Evolutionary conservation across 371 early-diverging fungal species (phyloP).

Genomic region (Haplosporangium sp.): DNA sequence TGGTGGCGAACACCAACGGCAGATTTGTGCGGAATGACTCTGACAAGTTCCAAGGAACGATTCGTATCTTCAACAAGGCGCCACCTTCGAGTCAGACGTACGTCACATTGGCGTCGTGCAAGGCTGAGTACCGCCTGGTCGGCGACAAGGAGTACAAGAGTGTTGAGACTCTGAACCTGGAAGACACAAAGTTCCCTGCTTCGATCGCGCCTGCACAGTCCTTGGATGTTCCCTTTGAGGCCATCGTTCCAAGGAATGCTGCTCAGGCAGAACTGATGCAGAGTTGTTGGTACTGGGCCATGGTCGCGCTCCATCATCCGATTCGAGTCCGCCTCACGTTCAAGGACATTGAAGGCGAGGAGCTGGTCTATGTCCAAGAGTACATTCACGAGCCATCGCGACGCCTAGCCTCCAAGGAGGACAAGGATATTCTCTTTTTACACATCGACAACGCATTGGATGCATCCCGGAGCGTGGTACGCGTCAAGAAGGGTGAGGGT

Average conservation of each 20-base stretch:
- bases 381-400: slow-evolving; percentile 49
- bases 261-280: slow-evolving; percentile 33
- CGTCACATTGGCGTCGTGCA: slow-evolving; percentile 47
- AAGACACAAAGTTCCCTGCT: slow-evolving; percentile 42
- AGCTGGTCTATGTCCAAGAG: slow-evolving; percentile 45
- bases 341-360: slow-evolving; percentile 56
- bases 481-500: slow-evolving; percentile 11
- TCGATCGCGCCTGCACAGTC: slow-evolving; percentile 50
- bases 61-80: slow-evolving; percentile 55
- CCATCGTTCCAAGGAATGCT: slow-evolving; percentile 40
- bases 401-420: slow-evolving; percentile 24
- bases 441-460: slow-evolving; percentile 47
- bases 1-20: slow-evolving; percentile 48
- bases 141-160: slow-evolving; percentile 53
- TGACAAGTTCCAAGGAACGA: slow-evolving; percentile 46
- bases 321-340: slow-evolving; percentile 53
- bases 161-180: slow-evolving; percentile 20
- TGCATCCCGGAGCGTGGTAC: slow-evolving; percentile 9
- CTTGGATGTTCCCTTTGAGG: slow-evolving; percentile 36
- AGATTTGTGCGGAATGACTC: slow-evolving; percentile 32
- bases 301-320: slow-evolving; percentile 52
- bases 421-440: slow-evolving; percentile 49
- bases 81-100: slow-evolving; percentile 28
- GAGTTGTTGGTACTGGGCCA: slow-evolving; percentile 48
- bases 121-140: slow-evolving; percentile 56